phyloP scores from a whole-genome alignment of 495 filamentous ascomycete genomes.

The Penicillium pancosmium region DNA sequence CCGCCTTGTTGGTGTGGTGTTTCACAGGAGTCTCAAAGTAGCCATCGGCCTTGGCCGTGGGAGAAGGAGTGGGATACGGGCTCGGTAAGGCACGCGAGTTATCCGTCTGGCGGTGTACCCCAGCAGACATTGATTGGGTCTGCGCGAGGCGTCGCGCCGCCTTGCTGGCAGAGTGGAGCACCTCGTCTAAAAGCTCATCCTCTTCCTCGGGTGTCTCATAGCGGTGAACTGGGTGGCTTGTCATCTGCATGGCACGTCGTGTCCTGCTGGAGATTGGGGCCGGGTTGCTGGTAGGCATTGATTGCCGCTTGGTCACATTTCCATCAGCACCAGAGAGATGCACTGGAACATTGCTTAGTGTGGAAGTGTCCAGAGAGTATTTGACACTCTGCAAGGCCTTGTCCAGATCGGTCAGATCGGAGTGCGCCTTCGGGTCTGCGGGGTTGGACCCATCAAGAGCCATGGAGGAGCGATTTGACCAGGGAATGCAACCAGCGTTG shows the following conservation, averaged over 20 bases:
- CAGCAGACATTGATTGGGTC: slow-evolving; percentile 41
- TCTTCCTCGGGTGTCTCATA: slow-evolving; percentile 97
- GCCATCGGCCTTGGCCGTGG: slow-evolving; percentile 76
- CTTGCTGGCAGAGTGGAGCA: slow-evolving; percentile 59
- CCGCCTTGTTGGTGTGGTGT: slow-evolving; percentile 63
- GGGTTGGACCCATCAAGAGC: slow-evolving; percentile 65
- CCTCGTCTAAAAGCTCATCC: slow-evolving; percentile 93
- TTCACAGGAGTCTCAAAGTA: slow-evolving; percentile 67
- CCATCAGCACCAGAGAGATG: slow-evolving; percentile 44
- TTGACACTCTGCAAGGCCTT: slow-evolving; percentile 74
- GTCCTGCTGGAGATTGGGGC: slow-evolving; percentile 82
- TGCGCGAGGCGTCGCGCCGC: slow-evolving; percentile 57
- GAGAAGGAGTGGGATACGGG: slow-evolving; percentile 89
- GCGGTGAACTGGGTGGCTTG: slow-evolving; percentile 70
- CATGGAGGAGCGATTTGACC: slow-evolving; percentile 84
- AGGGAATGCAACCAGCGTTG: slow-evolving; percentile 87
- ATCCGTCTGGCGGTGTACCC: slow-evolving; percentile 56
- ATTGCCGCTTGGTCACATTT: slow-evolving; percentile 66
- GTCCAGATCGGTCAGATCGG: slow-evolving; percentile 67
- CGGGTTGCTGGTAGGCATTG: slow-evolving; percentile 61
- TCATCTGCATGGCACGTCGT: slow-evolving; percentile 74
- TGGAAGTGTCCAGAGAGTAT: slow-evolving; percentile 59
- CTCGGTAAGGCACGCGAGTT: slow-evolving; percentile 59
- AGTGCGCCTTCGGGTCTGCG: slow-evolving; percentile 54
- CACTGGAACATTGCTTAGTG: slow-evolving; percentile 52